These are phyloP conservation scores for Penicillium sumatraense DNA, from an alignment of 2,329 filamentous ascomycete genomes.

Conservation along the genomic window DNA sequence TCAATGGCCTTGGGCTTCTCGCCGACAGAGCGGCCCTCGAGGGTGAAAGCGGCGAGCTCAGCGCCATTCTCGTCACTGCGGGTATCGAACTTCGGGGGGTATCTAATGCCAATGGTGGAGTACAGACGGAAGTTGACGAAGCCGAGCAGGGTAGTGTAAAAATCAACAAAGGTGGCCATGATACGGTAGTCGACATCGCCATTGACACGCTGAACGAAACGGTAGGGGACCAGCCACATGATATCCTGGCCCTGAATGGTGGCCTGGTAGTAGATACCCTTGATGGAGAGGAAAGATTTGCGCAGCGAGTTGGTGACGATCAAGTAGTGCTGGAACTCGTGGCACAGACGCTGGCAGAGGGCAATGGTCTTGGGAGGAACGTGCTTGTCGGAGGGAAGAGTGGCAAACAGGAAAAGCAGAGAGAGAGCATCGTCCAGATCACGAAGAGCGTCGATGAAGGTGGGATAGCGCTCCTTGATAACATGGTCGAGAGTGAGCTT, in stretches of 20 bases:
- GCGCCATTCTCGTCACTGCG: conserved; percentile 86
- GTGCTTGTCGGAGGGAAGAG: conserved; percentile 84
- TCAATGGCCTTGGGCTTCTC: conserved; percentile 56
- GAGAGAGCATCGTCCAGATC: conserved; percentile 96
- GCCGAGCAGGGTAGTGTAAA: conserved; percentile 93
- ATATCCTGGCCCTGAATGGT: conserved; percentile 97
- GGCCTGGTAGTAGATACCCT: conserved; percentile 99
- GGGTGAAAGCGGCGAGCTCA: conserved; percentile 86
- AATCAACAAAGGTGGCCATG: conserved; percentile 99
- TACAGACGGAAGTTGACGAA: conserved; percentile 97
- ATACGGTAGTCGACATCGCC: conserved; percentile 97
- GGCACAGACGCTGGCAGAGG: conserved; percentile 86
- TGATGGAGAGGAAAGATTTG: conserved; percentile 97
- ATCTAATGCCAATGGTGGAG: conserved; percentile 87
- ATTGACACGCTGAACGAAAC: conserved; percentile 93
- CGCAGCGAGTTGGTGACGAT: conserved; percentile 88
- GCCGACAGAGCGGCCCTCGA: conserved; percentile 73
- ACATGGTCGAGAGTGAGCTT: conserved; percentile 93
- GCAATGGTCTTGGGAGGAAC: conserved; percentile 96
- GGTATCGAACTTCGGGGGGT: conserved; percentile 91
- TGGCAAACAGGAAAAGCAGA: conserved; percentile 97
- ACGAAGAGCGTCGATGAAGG: conserved; percentile 89
- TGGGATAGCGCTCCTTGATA: conserved; percentile 96
- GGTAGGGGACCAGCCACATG: conserved; percentile 95
- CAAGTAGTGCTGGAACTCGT: conserved; percentile 97